phyloP scores from a whole-genome alignment of 176 grass and related monocot species.

The Cenchrus fungigraminus region DNA sequence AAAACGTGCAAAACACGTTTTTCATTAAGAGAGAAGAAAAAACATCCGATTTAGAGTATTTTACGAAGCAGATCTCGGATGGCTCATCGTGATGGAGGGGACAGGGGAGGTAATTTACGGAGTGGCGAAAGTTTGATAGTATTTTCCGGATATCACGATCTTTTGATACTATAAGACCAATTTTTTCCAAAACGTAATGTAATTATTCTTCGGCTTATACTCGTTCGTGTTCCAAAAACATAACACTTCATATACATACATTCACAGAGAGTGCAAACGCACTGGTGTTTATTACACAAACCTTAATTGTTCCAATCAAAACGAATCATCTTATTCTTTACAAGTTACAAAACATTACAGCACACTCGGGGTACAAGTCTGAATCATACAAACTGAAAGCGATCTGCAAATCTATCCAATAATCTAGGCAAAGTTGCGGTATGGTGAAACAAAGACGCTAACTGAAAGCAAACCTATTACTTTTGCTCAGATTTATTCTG shows the following conservation, averaged over 20 bases:
- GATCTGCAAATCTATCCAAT: not conserved
- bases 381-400: not conserved
- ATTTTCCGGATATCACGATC: too few species aligned
- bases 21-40: too few species aligned
- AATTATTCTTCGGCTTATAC: too few species aligned
- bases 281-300: conserved; percentile 34
- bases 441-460: conserved; percentile 30
- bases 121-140: too few species aligned
- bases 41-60: too few species aligned
- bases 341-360: conserved; percentile 36
- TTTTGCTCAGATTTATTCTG: not conserved
- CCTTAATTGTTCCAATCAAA: conserved; percentile 5
- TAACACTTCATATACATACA: not conserved
- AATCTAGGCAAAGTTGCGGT: not conserved
- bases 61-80: too few species aligned
- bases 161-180: too few species aligned
- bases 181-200: too few species aligned
- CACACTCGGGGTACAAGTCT: conserved; percentile 23
- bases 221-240: not conserved
- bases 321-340: conserved; percentile 28
- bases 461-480: conserved; percentile 36
- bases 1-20: too few species aligned
- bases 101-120: too few species aligned
- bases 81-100: too few species aligned
- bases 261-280: not conserved